A percentile compares a stretch with the other conserved stretches of the same genome.
phyloP scores from a whole-genome alignment of 805 yeast genomes.

The Wickerhamiella brachini region DNA sequence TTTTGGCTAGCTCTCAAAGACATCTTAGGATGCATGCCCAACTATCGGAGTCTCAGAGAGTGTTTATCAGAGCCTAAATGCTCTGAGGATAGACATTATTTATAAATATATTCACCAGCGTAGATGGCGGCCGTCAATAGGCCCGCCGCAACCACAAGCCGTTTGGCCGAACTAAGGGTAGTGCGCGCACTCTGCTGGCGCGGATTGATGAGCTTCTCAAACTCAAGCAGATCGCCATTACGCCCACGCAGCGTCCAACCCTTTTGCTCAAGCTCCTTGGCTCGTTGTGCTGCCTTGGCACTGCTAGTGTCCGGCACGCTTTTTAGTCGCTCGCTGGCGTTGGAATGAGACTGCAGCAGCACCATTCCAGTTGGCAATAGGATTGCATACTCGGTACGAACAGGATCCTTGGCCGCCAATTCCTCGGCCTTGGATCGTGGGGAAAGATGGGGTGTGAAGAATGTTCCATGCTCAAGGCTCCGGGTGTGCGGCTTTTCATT shows the following conservation, averaged over 20 bases:
- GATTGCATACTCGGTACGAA: conserved; percentile 9
- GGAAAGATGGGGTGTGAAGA: conserved; percentile 32
- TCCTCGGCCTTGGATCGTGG: neutral
- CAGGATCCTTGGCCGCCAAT: neutral
- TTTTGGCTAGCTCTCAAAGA: too few relatives aligned
- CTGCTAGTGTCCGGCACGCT: conserved; percentile 4
- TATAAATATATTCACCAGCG: conserved; percentile 7
- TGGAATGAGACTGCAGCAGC: conserved; percentile 5
- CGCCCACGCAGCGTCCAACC: conserved; percentile 44
- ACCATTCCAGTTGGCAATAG: conserved; percentile 2
- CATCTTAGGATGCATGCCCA: too few relatives aligned
- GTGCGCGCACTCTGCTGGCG: neutral
- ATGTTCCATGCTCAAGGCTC: conserved; percentile 28
- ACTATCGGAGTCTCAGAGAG: too few relatives aligned
- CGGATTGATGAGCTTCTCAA: conserved; percentile 23
- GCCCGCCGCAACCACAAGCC: neutral
- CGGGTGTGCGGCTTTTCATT: conserved; percentile 18
- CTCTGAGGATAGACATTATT: neutral
- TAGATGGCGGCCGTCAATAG: conserved; percentile 9
- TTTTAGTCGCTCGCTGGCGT: neutral
- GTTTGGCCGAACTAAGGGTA: conserved; percentile 4
- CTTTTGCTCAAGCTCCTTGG: conserved; percentile 30
- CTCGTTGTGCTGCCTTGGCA: conserved; percentile 20
- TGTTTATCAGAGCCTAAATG: conserved; percentile 3
- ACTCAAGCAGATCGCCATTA: conserved; percentile 28